phyloP scores from a whole-genome alignment of 768 basidiomycete species.

The Russula compacta region DNA sequence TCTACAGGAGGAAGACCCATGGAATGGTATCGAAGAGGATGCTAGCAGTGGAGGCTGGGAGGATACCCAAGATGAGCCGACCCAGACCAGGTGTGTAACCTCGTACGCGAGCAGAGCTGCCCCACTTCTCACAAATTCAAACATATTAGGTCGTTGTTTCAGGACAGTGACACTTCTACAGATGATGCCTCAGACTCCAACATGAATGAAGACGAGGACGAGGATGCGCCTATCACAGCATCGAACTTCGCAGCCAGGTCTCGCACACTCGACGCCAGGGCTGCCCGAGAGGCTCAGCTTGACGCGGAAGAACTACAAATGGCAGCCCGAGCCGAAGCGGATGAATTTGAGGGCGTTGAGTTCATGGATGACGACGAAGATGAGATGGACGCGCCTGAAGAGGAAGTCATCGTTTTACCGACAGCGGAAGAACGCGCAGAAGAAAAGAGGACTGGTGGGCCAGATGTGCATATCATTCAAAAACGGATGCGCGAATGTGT shows the following conservation, averaged over 20 bases:
- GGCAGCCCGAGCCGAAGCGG: constrained; percentile 33
- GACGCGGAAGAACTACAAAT: constrained; percentile 57
- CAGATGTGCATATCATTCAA: constrained; percentile 69
- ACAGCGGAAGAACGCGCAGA: constrained; percentile 63
- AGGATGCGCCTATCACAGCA: constrained; percentile 52
- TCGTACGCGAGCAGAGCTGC: not conserved
- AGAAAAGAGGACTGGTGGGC: constrained; percentile 58
- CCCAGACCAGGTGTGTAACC: constrained; percentile 31
- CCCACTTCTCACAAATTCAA: not conserved
- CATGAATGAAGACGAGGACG: constrained; percentile 36
- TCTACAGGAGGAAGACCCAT: constrained; percentile 20
- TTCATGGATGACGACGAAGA: constrained; percentile 31
- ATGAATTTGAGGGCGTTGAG: constrained; percentile 23
- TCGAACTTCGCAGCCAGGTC: constrained; percentile 79
- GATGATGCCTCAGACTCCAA: constrained; percentile 34
- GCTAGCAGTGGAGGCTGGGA: constrained; percentile 47
- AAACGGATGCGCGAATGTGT: constrained; percentile 72
- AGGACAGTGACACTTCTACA: constrained; percentile 36
- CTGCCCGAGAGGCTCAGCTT: constrained; percentile 57
- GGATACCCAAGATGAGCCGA: constrained; percentile 43
- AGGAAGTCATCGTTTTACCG: constrained; percentile 52
- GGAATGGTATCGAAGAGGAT: constrained; percentile 28
- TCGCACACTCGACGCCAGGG: constrained; percentile 61
- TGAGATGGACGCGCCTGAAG: constrained; percentile 34
- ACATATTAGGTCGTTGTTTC: constrained; percentile 35